phyloP scores from a whole-genome alignment of 2,329 filamentous ascomycete genomes.

The Fusarium sp. region DNA sequence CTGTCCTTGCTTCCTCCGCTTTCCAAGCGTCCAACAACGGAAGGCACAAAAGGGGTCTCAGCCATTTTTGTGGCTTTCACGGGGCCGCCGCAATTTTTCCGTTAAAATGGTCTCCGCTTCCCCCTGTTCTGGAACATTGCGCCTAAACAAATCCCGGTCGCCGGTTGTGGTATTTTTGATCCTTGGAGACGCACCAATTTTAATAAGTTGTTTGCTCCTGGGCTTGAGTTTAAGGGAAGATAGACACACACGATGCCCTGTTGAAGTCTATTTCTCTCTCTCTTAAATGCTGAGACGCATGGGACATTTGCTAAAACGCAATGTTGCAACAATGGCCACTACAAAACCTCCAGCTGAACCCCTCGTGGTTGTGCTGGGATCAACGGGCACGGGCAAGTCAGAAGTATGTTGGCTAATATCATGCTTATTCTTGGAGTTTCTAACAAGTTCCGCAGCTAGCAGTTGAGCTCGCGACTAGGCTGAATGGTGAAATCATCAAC shows the following conservation, averaged over 20 bases:
- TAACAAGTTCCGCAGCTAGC: slow-evolving; percentile 72
- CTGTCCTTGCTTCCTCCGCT: slow-evolving; percentile 26
- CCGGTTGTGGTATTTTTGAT: slow-evolving; percentile 14
- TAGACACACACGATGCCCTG: neutral
- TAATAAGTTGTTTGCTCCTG: neutral
- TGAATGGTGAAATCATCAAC: slow-evolving; percentile 95
- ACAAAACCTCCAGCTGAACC: slow-evolving; percentile 63
- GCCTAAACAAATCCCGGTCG: slow-evolving; percentile 17
- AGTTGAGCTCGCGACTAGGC: slow-evolving; percentile 83
- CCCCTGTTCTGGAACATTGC: slow-evolving; percentile 31
- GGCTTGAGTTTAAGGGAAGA: neutral
- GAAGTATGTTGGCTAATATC: slow-evolving; percentile 68
- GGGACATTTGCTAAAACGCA: slow-evolving; percentile 44
- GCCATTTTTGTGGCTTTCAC: slow-evolving; percentile 18
- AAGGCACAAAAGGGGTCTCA: slow-evolving; percentile 35
- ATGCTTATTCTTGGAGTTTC: neutral
- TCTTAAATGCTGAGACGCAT: slow-evolving; percentile 46
- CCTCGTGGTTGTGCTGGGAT: slow-evolving; percentile 85
- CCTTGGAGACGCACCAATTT: neutral
- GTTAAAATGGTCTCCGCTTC: slow-evolving; percentile 21
- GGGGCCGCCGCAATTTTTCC: slow-evolving; percentile 38
- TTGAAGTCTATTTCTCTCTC: slow-evolving; percentile 12
- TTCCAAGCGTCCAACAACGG: slow-evolving; percentile 26
- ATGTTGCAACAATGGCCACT: slow-evolving; percentile 56
- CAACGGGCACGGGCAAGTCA: slow-evolving; percentile 94